Percentiles rank a stretch among this genome's conserved stretches.
Conservation (phyloP, 306 rosid genomes). For the Macrotyloma uniflorum region DNA sequence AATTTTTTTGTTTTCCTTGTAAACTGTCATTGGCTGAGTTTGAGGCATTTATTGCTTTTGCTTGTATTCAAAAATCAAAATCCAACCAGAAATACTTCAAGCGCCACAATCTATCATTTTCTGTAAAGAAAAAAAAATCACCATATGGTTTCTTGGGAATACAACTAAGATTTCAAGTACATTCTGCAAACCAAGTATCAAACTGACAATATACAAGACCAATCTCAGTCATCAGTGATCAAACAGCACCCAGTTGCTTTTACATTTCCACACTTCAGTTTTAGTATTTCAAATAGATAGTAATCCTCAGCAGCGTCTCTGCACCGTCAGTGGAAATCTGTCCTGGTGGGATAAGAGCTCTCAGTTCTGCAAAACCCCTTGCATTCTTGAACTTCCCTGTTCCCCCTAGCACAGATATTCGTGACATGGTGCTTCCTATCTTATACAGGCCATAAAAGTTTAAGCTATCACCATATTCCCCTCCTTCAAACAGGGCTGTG, state of each 20-base stretch:
- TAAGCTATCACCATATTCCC: slow-evolving; percentile 84
- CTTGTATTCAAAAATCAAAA: not conserved
- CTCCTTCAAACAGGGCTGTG: slow-evolving; percentile 88
- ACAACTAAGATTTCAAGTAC: slow-evolving; percentile 33
- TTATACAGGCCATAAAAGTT: slow-evolving; percentile 76
- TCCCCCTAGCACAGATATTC: slow-evolving; percentile 77
- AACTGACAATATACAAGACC: slow-evolving; percentile 37
- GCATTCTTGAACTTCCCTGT: slow-evolving; percentile 83
- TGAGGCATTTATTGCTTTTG: not conserved
- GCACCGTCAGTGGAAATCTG: slow-evolving; percentile 83
- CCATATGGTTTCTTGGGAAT: slow-evolving; percentile 29
- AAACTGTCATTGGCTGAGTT: not conserved
- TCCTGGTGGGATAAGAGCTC: slow-evolving; percentile 76
- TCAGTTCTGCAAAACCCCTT: slow-evolving; percentile 73
- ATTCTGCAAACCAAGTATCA: slow-evolving; percentile 45
- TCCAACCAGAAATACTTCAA: not conserved
- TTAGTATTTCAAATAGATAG: slow-evolving; percentile 62
- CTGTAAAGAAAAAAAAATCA: not conserved
- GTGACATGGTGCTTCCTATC: slow-evolving; percentile 81
- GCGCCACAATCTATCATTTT: not conserved
- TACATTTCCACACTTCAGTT: slow-evolving; percentile 9
- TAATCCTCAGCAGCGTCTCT: slow-evolving; percentile 81
- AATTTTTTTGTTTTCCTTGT: not conserved
- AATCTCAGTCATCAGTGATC: slow-evolving; percentile 24
- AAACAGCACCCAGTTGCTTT: slow-evolving; percentile 19